A percentile compares a stretch with the other conserved stretches of the same genome.
Conservation (phyloP, 2,329 filamentous ascomycete species). For the Arachnopeziza araneosa region DNA sequence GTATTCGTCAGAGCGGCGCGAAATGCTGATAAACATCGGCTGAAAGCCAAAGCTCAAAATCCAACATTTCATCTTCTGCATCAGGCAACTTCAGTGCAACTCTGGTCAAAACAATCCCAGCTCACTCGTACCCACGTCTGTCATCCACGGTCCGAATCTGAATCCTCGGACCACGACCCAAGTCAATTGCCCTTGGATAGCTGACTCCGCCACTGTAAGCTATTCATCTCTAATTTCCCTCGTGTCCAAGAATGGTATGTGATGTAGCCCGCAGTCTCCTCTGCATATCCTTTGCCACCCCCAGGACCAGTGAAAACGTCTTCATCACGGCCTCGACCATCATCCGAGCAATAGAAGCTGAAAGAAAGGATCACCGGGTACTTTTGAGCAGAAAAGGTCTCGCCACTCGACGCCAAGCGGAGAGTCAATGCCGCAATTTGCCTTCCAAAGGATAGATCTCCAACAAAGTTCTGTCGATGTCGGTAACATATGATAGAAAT, state of each 20-base stretch:
- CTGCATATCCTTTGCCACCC: neutral
- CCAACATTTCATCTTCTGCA: slow-evolving; percentile 21
- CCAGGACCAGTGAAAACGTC: neutral
- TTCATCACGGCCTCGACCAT: neutral
- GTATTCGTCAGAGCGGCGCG: slow-evolving; percentile 9
- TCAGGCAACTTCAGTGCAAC: slow-evolving; percentile 15
- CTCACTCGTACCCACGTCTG: neutral
- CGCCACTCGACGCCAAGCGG: neutral
- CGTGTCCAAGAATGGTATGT: slow-evolving; percentile 1
- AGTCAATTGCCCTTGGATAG: neutral
- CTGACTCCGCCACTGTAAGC: neutral
- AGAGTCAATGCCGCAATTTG: neutral
- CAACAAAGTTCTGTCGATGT: slow-evolving; percentile 2
- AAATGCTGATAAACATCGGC: slow-evolving; percentile 24
- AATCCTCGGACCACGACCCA: neutral
- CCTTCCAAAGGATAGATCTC: neutral
- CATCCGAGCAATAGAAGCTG: neutral
- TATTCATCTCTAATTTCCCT: neutral
- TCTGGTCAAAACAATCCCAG: slow-evolving; percentile 12
- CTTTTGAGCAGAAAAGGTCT: neutral
- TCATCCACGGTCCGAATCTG: neutral
- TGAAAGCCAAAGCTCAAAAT: slow-evolving; percentile 12
- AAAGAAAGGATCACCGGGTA: neutral
- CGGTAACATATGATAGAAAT: slow-evolving; percentile 14
- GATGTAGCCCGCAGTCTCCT: neutral